phyloP scores from a whole-genome alignment of 495 filamentous ascomycete species.

The Copromyces sp. region DNA sequence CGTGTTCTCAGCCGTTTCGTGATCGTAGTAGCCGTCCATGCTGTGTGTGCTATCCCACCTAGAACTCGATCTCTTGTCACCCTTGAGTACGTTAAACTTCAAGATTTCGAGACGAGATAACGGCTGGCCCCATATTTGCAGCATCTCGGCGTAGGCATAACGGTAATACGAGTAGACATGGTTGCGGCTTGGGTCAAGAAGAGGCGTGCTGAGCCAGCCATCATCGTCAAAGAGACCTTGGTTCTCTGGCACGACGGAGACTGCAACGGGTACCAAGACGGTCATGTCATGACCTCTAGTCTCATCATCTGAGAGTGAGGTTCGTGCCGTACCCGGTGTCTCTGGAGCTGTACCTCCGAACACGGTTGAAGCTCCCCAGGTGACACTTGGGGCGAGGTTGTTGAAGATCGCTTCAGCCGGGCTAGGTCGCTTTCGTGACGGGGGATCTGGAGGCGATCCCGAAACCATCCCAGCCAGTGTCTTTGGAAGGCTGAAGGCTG shows the following conservation, averaged over 20 bases:
- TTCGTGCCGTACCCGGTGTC: constrained; percentile 28
- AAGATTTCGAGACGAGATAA: constrained; percentile 68
- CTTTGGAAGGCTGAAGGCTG: constrained; percentile 60
- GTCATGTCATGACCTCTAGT: constrained; percentile 29
- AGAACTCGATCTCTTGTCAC: constrained; percentile 21
- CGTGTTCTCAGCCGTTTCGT: constrained; percentile 12
- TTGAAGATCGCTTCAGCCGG: constrained; percentile 57
- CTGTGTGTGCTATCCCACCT: constrained; percentile 13
- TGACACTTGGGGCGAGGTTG: constrained; percentile 47
- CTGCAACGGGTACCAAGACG: constrained; percentile 33
- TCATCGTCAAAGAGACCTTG: constrained; percentile 70
- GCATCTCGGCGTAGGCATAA: constrained; percentile 67
- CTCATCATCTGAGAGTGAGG: constrained; percentile 39
- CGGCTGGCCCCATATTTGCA: constrained; percentile 73
- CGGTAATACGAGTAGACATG: constrained; percentile 61
- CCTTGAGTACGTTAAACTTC: constrained; percentile 62
- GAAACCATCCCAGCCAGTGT: constrained; percentile 61
- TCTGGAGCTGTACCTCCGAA: constrained; percentile 39
- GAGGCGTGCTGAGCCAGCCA: constrained; percentile 52
- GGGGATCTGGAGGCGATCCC: constrained; percentile 56
- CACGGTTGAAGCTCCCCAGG: constrained; percentile 56
- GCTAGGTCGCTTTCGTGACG: constrained; percentile 51
- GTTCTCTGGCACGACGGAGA: constrained; percentile 63
- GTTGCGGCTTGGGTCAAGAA: constrained; percentile 56
- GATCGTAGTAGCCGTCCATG: constrained; percentile 19